These are phyloP conservation scores for Aurinia saxatilis DNA, from an alignment of 345 rosid genomes.

Conservation along the genomic window DNA sequence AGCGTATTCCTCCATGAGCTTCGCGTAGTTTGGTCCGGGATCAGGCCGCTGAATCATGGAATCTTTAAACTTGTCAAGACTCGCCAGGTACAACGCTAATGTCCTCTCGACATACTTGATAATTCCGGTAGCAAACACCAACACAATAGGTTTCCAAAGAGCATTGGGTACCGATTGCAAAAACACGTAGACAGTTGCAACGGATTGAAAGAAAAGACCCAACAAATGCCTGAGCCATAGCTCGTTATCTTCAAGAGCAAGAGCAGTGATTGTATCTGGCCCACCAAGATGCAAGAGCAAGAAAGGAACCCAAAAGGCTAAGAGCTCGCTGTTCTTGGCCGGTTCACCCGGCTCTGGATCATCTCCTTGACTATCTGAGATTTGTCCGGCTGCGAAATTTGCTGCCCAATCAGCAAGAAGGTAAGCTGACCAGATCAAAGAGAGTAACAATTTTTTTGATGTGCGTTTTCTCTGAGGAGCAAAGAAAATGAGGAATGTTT, in stretches of 20 bases:
- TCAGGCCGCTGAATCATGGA: constrained; percentile 17
- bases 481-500: constrained; percentile 24
- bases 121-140: constrained; percentile 19
- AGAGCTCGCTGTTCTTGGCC: background rate
- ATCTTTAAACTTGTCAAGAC: constrained; percentile 27
- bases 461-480: constrained; percentile 24
- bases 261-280: constrained; percentile 40
- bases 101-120: constrained; percentile 46
- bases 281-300: constrained; percentile 39
- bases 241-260: constrained; percentile 36
- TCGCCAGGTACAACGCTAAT: constrained; percentile 30
- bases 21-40: constrained; percentile 22
- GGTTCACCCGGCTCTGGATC: constrained; percentile 2
- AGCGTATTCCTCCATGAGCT: constrained; percentile 13
- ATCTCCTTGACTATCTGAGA: constrained; percentile 25
- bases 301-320: constrained; percentile 33
- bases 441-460: background rate
- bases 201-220: constrained; percentile 21
- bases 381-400: constrained; percentile 20
- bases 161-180: background rate
- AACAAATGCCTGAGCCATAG: constrained; percentile 32
- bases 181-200: constrained; percentile 22
- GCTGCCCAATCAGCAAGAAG: constrained; percentile 29
- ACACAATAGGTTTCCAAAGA: constrained; percentile 11
- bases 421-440: constrained; percentile 29